Base-by-base conservation (phyloP, 352 stramenopile genomes). In the Phytopythium cucurbitacearum region DNA sequence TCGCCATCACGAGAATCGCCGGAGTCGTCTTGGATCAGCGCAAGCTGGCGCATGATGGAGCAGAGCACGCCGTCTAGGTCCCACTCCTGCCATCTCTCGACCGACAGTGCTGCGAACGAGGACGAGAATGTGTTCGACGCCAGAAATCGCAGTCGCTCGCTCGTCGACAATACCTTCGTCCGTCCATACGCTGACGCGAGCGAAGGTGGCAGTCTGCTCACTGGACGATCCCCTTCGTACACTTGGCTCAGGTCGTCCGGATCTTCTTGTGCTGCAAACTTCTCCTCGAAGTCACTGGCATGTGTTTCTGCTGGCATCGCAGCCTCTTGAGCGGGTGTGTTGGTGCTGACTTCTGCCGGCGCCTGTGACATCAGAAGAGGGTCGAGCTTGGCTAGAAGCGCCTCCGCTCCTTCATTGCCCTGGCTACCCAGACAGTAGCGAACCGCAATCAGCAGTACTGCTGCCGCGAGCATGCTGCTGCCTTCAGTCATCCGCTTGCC, bases 211-310 rank as follows among this genome's bases (percentile, higher is more conserved):
- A 49, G 40, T 5, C 5, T 50, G 11, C 32, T 32, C 13, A 37
- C 37, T 35, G 4, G 13, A 35, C 16, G 38, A 37, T 45, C 59
- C 41, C 72, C 76, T 48, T 87, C 70, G 48, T 87, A 87, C 7
- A 87, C 70, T 48, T 80, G 56, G 57, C 72, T 78, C 21, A 87
- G 51, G 56, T 87, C 76, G 41, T 87, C 72, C 5, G 76, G 72
- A 48, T 87, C 76, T 65, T 87, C 76, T 35, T 82, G 44, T 0
- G 64, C 63, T 21, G 76, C 76, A 41, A 62, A 79, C 28, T 75
- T 70, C 48, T 77, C 71, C 21, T 67, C 60, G 51, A 66, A 66
- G 0, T 21, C 52, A 5, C 54, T 51, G 7, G 47, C 56, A 0
- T 57, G 48, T 35, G 37, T 40, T 37, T 11, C 13, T 5, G 21